Evolutionary conservation across 2,329 filamentous ascomycete genomes (phyloP), one percentile per base, ranked within the genome.

Genomic region (Fusarium nodosum): DNA sequence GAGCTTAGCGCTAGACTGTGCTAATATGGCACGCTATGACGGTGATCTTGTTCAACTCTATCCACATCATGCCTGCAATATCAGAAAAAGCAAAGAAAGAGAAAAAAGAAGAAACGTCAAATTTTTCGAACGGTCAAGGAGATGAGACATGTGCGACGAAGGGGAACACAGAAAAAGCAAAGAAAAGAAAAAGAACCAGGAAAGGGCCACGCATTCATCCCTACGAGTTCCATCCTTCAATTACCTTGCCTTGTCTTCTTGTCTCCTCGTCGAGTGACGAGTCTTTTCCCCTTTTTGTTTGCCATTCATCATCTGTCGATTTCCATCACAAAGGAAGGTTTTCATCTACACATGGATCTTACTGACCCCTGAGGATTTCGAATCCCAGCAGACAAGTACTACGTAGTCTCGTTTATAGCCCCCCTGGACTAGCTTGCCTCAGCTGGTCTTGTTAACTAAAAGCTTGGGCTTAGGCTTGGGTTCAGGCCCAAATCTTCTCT

Each of bases 11-110:
- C 34, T 41, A 52, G 18, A 22, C 16, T 22, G 7, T 39, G 18
- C 48, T n/a, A 22, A 22, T 22, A 45, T 54, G 22, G 24, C 31
- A 47, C 20, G 50, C 22, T 34, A 58, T 56, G 50, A 59, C 33
- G 60, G 38, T 70, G 62, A 71, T 71, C 63, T 47, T 46, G 36
- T 56, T 59, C 16, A 69, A 56, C 46, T 67, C 57, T 51, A 70
- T 70, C 62, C 55, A 70, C 66, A 56, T 58, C 24, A 33, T 34
- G 36, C n/a, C 36, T 39, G n/a, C 24, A 45, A 20, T 41, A 36
- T 39, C 31, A 20, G 26, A 62, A 61, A 41, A 64, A 38, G 26
- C 53, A 66, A 69, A 33, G 26, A 61, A 50, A 47, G 45, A 38
- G 42, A 48, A 45, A 51, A 45, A 30, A 30, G 28, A 30, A 30